Evolutionary conservation across 495 filamentous ascomycete genomes (phyloP).

Genomic region (Xylaria castorea): DNA sequence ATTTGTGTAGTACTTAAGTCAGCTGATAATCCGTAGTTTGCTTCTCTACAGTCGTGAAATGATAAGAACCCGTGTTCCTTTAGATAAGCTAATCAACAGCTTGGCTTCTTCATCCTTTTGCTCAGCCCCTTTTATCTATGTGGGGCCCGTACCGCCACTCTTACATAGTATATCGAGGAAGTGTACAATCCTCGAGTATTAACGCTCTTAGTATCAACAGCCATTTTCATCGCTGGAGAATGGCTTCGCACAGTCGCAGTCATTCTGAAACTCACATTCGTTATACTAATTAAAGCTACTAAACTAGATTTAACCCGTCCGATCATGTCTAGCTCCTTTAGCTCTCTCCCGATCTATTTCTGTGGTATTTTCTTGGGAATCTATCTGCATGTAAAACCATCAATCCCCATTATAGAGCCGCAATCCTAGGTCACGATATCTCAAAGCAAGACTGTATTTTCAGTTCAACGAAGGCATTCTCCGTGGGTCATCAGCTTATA

Average conservation of each 20-base stretch:
- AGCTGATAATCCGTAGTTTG: not conserved
- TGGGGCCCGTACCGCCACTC: not conserved
- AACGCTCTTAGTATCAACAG: too few species aligned
- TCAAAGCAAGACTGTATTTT: not conserved
- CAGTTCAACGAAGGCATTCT: not conserved
- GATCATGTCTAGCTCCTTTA: not conserved
- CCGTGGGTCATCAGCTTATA: not conserved
- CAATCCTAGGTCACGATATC: too few species aligned
- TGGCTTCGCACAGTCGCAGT: not conserved
- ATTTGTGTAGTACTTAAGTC: not conserved
- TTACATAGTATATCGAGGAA: not conserved
- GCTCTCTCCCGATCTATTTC: not conserved
- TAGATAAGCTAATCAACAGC: not conserved
- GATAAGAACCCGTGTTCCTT: not conserved
- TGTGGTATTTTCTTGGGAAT: not conserved
- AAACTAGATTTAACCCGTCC: not conserved
- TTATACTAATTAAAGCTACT: not conserved
- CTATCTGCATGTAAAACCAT: not conserved
- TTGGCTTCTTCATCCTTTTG: not conserved
- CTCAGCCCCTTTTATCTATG: not conserved
- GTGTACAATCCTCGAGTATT: not conserved
- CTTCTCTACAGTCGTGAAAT: not conserved
- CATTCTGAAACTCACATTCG: not conserved
- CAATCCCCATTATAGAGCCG: not conserved
- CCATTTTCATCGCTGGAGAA: not conserved